Evolutionary conservation across 768 basidiomycete genomes (phyloP).

Genomic region (Daedaleopsis sinensis): DNA sequence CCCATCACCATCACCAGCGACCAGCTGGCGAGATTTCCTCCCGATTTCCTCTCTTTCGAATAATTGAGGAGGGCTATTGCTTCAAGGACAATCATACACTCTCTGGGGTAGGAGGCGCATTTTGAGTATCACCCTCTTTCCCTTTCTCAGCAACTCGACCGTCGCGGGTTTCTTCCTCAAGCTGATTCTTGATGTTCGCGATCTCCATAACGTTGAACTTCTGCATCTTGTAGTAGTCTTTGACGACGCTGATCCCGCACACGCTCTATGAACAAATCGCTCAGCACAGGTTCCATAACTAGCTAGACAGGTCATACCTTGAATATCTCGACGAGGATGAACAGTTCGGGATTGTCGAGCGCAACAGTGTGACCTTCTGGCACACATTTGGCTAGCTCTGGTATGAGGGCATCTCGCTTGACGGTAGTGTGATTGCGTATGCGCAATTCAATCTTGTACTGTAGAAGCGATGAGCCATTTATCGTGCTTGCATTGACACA

Average conservation of each 20-base stretch:
- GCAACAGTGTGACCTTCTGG: constrained; percentile 71
- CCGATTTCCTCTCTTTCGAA: too few relatives aligned
- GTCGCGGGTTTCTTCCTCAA: constrained; percentile 32
- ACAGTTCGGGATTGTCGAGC: constrained; percentile 67
- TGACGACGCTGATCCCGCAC: constrained; percentile 75
- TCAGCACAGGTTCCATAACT: too few relatives aligned
- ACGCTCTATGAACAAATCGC: constrained; percentile 49
- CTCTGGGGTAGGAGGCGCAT: neutral
- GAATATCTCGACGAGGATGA: constrained; percentile 81
- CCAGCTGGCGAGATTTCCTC: too few relatives aligned
- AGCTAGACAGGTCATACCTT: constrained; percentile 51
- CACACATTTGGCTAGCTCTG: constrained; percentile 70
- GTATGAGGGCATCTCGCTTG: constrained; percentile 58
- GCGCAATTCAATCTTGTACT: constrained; percentile 85
- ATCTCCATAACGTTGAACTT: constrained; percentile 84
- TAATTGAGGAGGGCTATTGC: too few relatives aligned
- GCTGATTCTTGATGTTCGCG: constrained; percentile 48
- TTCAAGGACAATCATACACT: neutral
- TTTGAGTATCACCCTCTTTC: neutral
- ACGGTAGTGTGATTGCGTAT: constrained; percentile 79
- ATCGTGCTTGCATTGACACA: neutral
- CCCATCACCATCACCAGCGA: too few relatives aligned
- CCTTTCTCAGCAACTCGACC: constrained; percentile 7
- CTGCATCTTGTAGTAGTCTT: constrained; percentile 68
- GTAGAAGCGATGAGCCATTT: neutral